Conservation (phyloP, 2,329 filamentous ascomycete genomes). For the Clarireedia paspali region DNA sequence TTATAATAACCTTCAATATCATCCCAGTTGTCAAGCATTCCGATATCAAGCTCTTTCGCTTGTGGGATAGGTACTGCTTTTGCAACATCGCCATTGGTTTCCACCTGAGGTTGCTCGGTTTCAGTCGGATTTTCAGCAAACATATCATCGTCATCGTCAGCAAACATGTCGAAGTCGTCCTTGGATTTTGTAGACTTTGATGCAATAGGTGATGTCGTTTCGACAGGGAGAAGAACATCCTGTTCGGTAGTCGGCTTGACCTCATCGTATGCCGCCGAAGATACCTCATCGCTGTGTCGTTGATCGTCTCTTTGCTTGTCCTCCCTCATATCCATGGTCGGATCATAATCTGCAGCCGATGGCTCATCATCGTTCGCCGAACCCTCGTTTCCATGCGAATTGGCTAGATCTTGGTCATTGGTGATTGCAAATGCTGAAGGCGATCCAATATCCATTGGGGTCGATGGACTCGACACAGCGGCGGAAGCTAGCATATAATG, state of each 20-base stretch:
- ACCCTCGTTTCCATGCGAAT: slow-evolving; percentile 41
- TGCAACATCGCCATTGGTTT: slow-evolving; percentile 37
- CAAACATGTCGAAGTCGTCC: slow-evolving; percentile 84
- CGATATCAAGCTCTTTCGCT: slow-evolving; percentile 55
- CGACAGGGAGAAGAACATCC: slow-evolving; percentile 37
- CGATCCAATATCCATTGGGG: slow-evolving; percentile 29
- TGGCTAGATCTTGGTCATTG: slow-evolving; percentile 61
- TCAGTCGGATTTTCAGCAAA: slow-evolving; percentile 46
- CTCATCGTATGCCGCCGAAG: slow-evolving; percentile 50
- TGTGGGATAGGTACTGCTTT: slow-evolving; percentile 36
- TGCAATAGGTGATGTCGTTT: slow-evolving; percentile 28
- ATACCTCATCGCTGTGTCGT: slow-evolving; percentile 49
- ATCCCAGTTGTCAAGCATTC: slow-evolving; percentile 85
- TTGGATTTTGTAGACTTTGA: slow-evolving; percentile 36
- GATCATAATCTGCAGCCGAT: slow-evolving; percentile 91
- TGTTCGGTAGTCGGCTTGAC: slow-evolving; percentile 45
- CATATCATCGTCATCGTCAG: slow-evolving; percentile 64
- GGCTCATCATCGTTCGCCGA: slow-evolving; percentile 55
- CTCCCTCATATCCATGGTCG: slow-evolving; percentile 79
- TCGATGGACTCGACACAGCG: slow-evolving; percentile 30
- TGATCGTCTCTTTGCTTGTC: slow-evolving; percentile 65
- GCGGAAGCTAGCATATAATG: slow-evolving; percentile 18
- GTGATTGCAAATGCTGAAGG: slow-evolving; percentile 48
- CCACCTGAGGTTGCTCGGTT: slow-evolving; percentile 29
- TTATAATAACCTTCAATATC: slow-evolving; percentile 96